phyloP scores from a whole-genome alignment of 2,329 filamentous ascomycete genomes.

The Talaromyces sp. region DNA sequence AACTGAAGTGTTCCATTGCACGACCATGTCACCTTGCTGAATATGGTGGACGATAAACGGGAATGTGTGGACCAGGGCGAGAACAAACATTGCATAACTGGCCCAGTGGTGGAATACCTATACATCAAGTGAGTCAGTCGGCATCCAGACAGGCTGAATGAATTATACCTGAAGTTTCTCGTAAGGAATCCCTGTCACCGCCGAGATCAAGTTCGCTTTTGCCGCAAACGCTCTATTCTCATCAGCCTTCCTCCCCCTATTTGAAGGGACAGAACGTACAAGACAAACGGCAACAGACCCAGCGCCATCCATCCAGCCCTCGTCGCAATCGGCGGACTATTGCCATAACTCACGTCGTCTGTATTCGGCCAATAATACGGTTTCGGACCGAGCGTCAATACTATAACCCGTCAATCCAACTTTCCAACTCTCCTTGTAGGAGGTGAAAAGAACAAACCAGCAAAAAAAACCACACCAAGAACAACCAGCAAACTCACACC shows the following conservation, averaged over 20 bases:
- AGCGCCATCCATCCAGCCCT: slow-evolving; percentile 46
- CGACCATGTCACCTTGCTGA: slow-evolving; percentile 41
- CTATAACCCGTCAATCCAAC: slow-evolving; percentile 13
- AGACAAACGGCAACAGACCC: slow-evolving; percentile 45
- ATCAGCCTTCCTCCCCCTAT: not conserved
- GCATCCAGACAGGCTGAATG: too few relatives aligned
- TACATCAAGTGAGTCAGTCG: not conserved
- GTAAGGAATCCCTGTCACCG: slow-evolving; percentile 49
- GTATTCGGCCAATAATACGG: slow-evolving; percentile 50
- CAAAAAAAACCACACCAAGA: slow-evolving; percentile 21
- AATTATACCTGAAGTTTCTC: slow-evolving; percentile 43
- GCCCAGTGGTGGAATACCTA: slow-evolving; percentile 45
- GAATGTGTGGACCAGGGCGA: slow-evolving; percentile 52
- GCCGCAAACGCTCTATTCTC: slow-evolving; percentile 35
- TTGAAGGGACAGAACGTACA: slow-evolving; percentile 19
- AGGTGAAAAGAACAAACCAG: not conserved
- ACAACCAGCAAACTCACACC: slow-evolving; percentile 37
- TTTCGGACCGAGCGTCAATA: slow-evolving; percentile 40
- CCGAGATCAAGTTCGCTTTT: slow-evolving; percentile 51
- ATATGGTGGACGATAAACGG: slow-evolving; percentile 51
- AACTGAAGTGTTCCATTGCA: slow-evolving; percentile 38
- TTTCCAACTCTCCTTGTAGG: not conserved
- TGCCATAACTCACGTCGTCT: slow-evolving; percentile 31
- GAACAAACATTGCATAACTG: slow-evolving; percentile 49
- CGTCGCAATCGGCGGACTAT: slow-evolving; percentile 48